Percentiles rank a stretch among this genome's conserved stretches.
Evolutionary conservation across 2,329 filamentous ascomycete species (phyloP).

Genomic region (Dendryphion nanum): DNA sequence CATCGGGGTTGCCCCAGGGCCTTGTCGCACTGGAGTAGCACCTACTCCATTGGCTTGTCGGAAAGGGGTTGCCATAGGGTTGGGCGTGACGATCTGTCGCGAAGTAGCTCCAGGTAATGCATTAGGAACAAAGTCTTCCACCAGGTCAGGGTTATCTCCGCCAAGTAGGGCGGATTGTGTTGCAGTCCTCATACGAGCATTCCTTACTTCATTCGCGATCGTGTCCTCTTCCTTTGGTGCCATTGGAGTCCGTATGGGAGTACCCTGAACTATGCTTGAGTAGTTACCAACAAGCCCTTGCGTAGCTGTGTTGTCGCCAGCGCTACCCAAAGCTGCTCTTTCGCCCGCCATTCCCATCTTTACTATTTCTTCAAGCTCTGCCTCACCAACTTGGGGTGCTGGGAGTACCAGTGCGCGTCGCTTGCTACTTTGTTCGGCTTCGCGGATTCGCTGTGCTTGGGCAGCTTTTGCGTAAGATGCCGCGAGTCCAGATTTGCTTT

Average conservation of each 20-base stretch:
- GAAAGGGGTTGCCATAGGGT: constrained; percentile 89
- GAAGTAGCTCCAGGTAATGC: constrained; percentile 85
- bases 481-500: constrained; percentile 73
- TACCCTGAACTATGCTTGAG: constrained; percentile 72
- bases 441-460: constrained; percentile 89
- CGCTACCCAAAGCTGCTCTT: constrained; percentile 73
- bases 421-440: constrained; percentile 96
- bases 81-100: constrained; percentile 81
- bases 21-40: constrained; percentile 61
- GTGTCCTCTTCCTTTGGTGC: constrained; percentile 91
- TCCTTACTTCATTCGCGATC: constrained; percentile 93
- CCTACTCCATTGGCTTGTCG: constrained; percentile 60
- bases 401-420: constrained; percentile 79
- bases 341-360: constrained; percentile 98
- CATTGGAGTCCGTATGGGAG: constrained; percentile 87
- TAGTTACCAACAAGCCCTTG: constrained; percentile 87
- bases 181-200: constrained; percentile 87
- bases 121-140: constrained; percentile 78
- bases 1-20: constrained; percentile 77
- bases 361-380: constrained; percentile 93
- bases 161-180: constrained; percentile 92
- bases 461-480: constrained; percentile 90
- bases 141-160: constrained; percentile 87
- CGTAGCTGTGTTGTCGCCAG: constrained; percentile 81
- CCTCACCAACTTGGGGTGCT: constrained; percentile 85